A percentile compares a stretch with the other conserved stretches of the same genome.
Conservation (phyloP, 2,329 filamentous ascomycete species). For the Aaosphaeria arxii region DNA sequence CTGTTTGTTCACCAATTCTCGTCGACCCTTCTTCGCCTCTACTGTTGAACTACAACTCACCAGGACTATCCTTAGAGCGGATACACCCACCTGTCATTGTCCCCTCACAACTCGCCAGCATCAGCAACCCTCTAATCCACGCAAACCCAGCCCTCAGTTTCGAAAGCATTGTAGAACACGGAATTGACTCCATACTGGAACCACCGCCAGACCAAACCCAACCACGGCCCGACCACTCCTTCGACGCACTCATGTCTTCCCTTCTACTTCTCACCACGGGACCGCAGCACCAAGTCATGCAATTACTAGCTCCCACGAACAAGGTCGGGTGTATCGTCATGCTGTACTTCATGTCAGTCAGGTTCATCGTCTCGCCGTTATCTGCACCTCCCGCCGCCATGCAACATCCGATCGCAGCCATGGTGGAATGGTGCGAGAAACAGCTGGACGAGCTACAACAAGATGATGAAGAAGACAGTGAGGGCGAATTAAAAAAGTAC, state of each 20-base stretch:
- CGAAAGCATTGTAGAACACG: background rate
- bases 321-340: slow-evolving; percentile 14
- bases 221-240: slow-evolving; percentile 6
- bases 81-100: background rate
- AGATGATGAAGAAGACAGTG: slow-evolving; percentile 24
- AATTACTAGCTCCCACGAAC: slow-evolving; percentile 11
- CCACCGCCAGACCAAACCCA: slow-evolving; percentile 2
- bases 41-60: background rate
- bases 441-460: slow-evolving; percentile 31
- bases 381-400: slow-evolving; percentile 8
- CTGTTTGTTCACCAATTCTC: background rate
- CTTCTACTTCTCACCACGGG: slow-evolving; percentile 15
- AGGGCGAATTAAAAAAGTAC: slow-evolving; percentile 12
- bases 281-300: slow-evolving; percentile 14
- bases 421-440: slow-evolving; percentile 39
- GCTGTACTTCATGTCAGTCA: slow-evolving; percentile 13
- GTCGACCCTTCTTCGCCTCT: background rate
- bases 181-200: slow-evolving; percentile 1
- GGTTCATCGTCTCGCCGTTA: slow-evolving; percentile 12
- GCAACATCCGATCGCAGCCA: slow-evolving; percentile 10
- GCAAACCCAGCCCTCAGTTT: background rate
- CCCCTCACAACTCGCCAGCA: background rate
- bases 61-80: background rate
- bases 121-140: background rate
- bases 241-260: slow-evolving; percentile 13